Conservation (phyloP, 2,329 filamentous ascomycete species). For the Ceratocystis cacaofunesta region DNA sequence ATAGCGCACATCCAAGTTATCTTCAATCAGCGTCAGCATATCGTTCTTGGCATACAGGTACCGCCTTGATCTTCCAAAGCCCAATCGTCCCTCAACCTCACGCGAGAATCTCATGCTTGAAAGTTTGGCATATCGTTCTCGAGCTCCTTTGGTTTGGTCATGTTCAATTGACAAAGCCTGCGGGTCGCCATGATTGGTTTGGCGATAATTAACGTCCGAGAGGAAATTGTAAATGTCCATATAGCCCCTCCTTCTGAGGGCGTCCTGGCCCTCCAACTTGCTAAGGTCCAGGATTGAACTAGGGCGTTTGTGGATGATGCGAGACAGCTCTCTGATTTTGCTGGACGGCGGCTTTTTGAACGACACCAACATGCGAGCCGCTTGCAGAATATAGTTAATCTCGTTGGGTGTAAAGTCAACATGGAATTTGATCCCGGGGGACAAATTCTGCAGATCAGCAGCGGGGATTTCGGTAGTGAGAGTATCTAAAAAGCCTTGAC, state of each 20-base stretch:
- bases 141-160: slow-evolving; percentile 18
- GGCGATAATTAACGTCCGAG: slow-evolving; percentile 24
- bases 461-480: not conserved
- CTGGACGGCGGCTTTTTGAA: slow-evolving; percentile 10
- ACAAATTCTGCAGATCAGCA: not conserved
- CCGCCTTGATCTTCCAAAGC: slow-evolving; percentile 28
- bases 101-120: slow-evolving; percentile 33
- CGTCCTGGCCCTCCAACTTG: slow-evolving; percentile 17
- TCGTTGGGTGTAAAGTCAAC: slow-evolving; percentile 33
- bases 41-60: slow-evolving; percentile 33
- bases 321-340: slow-evolving; percentile 18
- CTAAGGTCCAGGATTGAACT: slow-evolving; percentile 14
- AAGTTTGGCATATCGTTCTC: slow-evolving; percentile 23
- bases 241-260: slow-evolving; percentile 20
- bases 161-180: slow-evolving; percentile 19
- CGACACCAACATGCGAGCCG: slow-evolving; percentile 12
- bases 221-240: slow-evolving; percentile 28
- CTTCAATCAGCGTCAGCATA: slow-evolving; percentile 34
- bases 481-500: not conserved
- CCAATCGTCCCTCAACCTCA: slow-evolving; percentile 33
- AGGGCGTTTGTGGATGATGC: slow-evolving; percentile 16
- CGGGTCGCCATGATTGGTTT: slow-evolving; percentile 18
- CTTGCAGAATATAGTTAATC: slow-evolving; percentile 20
- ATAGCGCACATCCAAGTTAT: slow-evolving; percentile 34
- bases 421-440: slow-evolving; percentile 22